A percentile compares a stretch with the other conserved stretches of the same genome.
Conservation (phyloP, 371 early-diverging fungal species). For the Chytridiales sp. region DNA sequence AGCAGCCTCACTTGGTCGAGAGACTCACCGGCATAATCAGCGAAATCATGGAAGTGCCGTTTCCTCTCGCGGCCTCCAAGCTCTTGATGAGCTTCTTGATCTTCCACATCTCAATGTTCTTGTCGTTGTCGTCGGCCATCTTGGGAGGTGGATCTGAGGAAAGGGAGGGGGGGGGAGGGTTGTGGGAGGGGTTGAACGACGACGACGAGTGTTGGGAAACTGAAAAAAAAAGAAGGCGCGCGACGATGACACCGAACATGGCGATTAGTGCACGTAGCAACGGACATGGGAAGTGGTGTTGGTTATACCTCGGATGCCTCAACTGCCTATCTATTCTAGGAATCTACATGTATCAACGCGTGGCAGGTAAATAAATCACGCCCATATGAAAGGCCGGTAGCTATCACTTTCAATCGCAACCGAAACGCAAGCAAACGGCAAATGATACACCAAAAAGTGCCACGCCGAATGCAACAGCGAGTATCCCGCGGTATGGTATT, state of each 20-base stretch:
- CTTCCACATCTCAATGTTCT: slow-evolving; percentile 46
- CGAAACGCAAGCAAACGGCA: background rate
- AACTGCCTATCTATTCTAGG: no score
- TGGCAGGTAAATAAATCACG: no score
- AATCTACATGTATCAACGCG: no score
- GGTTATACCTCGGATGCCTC: no score
- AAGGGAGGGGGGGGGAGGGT: no score
- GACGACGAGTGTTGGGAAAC: no score
- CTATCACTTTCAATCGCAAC: background rate
- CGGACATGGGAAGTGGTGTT: no score
- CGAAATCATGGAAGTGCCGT: slow-evolving; percentile 99
- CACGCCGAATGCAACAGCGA: slow-evolving; percentile 11
- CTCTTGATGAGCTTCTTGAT: slow-evolving; percentile 73
- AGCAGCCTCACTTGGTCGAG: background rate
- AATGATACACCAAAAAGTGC: slow-evolving; percentile 11
- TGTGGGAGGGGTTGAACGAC: no score
- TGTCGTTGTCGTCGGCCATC: slow-evolving; percentile 22
- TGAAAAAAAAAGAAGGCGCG: no score
- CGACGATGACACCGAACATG: no score
- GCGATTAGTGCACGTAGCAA: no score
- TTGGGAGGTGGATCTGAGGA: background rate
- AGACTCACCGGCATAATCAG: slow-evolving; percentile 86
- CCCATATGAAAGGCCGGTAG: slow-evolving; percentile 9
- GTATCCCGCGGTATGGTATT: background rate
- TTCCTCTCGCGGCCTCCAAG: slow-evolving; percentile 94